Base-by-base conservation (phyloP, 176 grass and related monocot species). In the Phyllostachys edulis region DNA sequence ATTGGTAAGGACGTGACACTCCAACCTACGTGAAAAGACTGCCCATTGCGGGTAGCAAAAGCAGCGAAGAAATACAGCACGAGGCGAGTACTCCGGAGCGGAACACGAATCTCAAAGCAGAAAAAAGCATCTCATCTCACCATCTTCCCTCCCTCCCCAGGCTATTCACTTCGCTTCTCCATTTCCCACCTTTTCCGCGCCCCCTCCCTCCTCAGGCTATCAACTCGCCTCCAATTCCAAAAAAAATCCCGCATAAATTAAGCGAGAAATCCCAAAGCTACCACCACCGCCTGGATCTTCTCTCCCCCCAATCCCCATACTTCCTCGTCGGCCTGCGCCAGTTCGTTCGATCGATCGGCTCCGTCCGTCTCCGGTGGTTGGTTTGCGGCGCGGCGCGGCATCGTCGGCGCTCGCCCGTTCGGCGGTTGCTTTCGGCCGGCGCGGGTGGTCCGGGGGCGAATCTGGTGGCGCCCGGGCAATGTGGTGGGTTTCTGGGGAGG, bases 81-180 rank as follows among this genome's bases (percentile, higher is more conserved):
- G 29, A 11, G 29, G 0, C 60, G 21, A 27, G 42, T 42, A 67
- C 44, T 52, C 16, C 46, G 45, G 45, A n/a, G 0, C 18, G 34
- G 11, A 69, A 9, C 71, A 39, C 60, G 82, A 75, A 84, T 84
- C 71, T 16, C 59, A 84, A 75, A 52, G 70, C 44, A 37, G n/a
- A 16, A 18, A 18, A 5, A 37, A 2, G 2, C 5, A 2, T 17
- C 9, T 21, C 12, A 15, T 14, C 20, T 49, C 21, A 46, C 5
- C 11, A 9, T 49, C 13, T 21, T 71, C 7, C 9, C 26, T 26
- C 8, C 14, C 13, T 21, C 14, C 52, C 2, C 44, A 0, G 40
- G 40, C 40, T 41, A 8, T 13, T 2, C 11, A 46, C 3, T 46
- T 46, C 44, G 44, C 44, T 46, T 3, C 44, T 46, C 44, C 44